phyloP scores from a whole-genome alignment of 371 early-diverging fungal genomes.

The Saksenaea vasiformis region DNA sequence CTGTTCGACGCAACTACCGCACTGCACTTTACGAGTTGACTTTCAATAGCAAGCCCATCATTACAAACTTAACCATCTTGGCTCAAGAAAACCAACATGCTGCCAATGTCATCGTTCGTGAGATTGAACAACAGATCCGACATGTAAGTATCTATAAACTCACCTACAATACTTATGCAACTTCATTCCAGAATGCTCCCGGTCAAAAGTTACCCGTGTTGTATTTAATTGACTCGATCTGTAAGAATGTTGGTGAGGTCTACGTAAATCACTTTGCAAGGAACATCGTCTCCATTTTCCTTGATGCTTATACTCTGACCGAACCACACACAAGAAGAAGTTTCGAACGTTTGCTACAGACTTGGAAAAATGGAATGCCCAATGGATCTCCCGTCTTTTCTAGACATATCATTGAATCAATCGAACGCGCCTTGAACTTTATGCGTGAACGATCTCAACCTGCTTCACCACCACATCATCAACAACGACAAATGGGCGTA shows the following conservation, averaged over 20 bases:
- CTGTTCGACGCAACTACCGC: slow-evolving; percentile 36
- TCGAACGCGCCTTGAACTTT: slow-evolving; percentile 57
- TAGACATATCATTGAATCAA: slow-evolving; percentile 49
- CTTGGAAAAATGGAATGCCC: slow-evolving; percentile 80
- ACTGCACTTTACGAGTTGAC: slow-evolving; percentile 68
- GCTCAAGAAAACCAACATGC: slow-evolving; percentile 75
- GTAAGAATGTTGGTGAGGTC: slow-evolving; percentile 84
- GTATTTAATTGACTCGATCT: slow-evolving; percentile 92
- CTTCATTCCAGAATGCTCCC: slow-evolving; percentile 61
- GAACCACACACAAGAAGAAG: slow-evolving; percentile 59
- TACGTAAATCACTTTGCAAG: slow-evolving; percentile 74
- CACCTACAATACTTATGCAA: slow-evolving; percentile 3
- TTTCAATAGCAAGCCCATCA: slow-evolving; percentile 90
- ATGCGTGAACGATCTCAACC: slow-evolving; percentile 29
- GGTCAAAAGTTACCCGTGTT: slow-evolving; percentile 84
- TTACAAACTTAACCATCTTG: slow-evolving; percentile 82
- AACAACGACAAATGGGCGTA: not conserved
- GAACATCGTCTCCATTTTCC: slow-evolving; percentile 69
- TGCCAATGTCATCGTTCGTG: slow-evolving; percentile 74
- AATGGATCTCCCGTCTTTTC: slow-evolving; percentile 66
- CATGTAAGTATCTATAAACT: slow-evolving; percentile 57
- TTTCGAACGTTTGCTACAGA: slow-evolving; percentile 75
- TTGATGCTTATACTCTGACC: slow-evolving; percentile 73
- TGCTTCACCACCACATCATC: slow-evolving; percentile 16
- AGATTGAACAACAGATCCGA: slow-evolving; percentile 81